Percentiles rank a stretch among this genome's conserved stretches.
These are phyloP conservation scores for Microdochium nivale DNA, from an alignment of 2,329 filamentous ascomycete genomes.

Conservation along the genomic window DNA sequence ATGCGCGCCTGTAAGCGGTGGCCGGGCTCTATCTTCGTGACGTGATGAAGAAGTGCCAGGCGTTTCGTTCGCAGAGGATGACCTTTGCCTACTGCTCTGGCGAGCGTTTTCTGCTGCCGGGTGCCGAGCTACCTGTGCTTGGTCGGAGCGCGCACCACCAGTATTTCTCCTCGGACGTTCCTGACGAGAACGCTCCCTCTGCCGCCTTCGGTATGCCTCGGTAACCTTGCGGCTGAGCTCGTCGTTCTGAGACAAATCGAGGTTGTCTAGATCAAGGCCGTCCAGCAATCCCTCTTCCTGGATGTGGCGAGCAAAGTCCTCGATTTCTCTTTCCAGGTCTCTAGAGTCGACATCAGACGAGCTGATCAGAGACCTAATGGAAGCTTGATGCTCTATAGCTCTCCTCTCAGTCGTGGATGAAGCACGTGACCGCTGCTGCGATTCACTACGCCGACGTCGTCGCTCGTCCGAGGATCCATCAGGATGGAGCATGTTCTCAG, in stretches of 20 bases:
- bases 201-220: conserved; percentile 73
- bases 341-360: conserved; percentile 67
- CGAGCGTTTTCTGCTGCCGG: conserved; percentile 12
- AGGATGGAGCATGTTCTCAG: conserved; percentile 27
- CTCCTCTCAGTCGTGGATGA: conserved; percentile 32
- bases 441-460: conserved; percentile 33
- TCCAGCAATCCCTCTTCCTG: conserved; percentile 80
- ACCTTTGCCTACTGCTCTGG: conserved; percentile 17
- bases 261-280: conserved; percentile 79
- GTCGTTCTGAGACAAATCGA: conserved; percentile 77
- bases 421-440: conserved; percentile 30
- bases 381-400: conserved; percentile 82
- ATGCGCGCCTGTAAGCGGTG: conserved; percentile 36
- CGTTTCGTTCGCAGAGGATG: conserved; percentile 19
- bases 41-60: conserved; percentile 30
- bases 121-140: conserved; percentile 16
- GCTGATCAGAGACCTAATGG: conserved; percentile 75
- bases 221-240: conserved; percentile 86
- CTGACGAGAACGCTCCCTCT: conserved; percentile 50
- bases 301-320: conserved; percentile 84
- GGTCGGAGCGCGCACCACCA: conserved; percentile 22
- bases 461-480: conserved; percentile 25
- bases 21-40: conserved; percentile 41
- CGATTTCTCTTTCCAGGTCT: conserved; percentile 80
- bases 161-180: conserved; percentile 36